Conservation (phyloP, 2,329 filamentous ascomycete species). For the Botrytis elliptica region DNA sequence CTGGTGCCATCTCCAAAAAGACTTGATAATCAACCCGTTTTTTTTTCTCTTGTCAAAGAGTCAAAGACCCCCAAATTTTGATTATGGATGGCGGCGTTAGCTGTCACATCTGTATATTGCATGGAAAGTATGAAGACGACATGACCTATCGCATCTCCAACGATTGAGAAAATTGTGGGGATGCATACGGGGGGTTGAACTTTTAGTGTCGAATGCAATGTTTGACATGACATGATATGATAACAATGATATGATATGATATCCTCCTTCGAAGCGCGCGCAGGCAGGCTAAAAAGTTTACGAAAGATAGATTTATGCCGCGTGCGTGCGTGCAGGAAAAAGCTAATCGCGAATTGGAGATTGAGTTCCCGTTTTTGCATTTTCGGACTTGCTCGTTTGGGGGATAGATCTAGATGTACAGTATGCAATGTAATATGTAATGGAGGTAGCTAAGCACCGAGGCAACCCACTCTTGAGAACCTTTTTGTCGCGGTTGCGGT, state of each 20-base stretch:
- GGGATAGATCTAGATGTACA: not conserved
- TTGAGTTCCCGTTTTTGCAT: not conserved
- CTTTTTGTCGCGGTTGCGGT: no score
- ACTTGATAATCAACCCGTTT: not conserved
- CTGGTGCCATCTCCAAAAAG: not conserved
- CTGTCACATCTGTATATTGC: not conserved
- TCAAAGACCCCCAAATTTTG: not conserved
- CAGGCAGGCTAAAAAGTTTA: not conserved
- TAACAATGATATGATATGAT: not conserved
- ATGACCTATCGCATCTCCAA: not conserved
- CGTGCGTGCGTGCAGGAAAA: not conserved
- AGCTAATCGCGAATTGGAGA: not conserved
- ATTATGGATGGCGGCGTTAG: conserved; percentile 2
- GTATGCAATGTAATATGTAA: no score
- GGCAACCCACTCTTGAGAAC: no score
- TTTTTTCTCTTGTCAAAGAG: not conserved
- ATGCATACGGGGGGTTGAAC: not conserved
- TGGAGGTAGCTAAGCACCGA: no score
- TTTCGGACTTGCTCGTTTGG: not conserved
- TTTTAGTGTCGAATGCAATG: not conserved
- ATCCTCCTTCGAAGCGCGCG: no score
- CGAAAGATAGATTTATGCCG: not conserved
- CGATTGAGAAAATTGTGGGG: not conserved
- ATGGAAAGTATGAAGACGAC: not conserved
- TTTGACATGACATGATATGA: not conserved